A percentile compares a stretch with the other conserved stretches of the same genome.
Evolutionary conservation across 75 land plant species (phyloP).

Genomic region (Pseudotsuga menziesii): DNA sequence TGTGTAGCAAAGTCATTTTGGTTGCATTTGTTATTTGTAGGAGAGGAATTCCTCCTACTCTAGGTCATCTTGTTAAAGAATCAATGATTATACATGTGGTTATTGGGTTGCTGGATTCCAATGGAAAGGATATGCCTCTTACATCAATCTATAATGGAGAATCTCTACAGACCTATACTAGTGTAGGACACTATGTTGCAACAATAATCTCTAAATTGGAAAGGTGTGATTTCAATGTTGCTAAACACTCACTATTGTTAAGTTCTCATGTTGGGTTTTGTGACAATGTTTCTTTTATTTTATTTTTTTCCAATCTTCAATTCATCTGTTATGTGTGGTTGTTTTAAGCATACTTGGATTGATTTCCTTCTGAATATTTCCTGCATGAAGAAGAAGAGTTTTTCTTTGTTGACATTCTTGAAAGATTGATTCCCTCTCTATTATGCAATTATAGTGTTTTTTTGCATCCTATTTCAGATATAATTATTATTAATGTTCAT

Average conservation of each 20-base stretch:
- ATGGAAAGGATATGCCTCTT: constrained; percentile 72
- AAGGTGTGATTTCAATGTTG: constrained; percentile 47
- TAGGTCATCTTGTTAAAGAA: constrained; percentile 86
- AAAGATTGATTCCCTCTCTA: constrained; percentile 81
- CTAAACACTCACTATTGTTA: neutral
- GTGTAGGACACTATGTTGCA: constrained; percentile 31
- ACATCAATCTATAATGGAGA: constrained; percentile 65
- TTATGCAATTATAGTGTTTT: constrained; percentile 86
- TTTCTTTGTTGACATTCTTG: constrained; percentile 61
- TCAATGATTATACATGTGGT: constrained; percentile 93
- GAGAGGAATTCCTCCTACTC: constrained; percentile 90
- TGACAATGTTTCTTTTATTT: neutral
- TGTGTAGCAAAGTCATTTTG: too few species aligned
- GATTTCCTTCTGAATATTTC: constrained; percentile 2
- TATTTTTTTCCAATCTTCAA: neutral
- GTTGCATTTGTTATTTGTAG: constrained; percentile 22
- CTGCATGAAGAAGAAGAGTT: constrained; percentile 93
- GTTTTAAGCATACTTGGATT: neutral
- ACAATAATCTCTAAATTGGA: constrained; percentile 73
- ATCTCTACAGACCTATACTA: constrained; percentile 27
- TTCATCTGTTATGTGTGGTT: neutral
- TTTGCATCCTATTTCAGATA: constrained; percentile 78
- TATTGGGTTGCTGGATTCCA: constrained; percentile 72
- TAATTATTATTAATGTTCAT: constrained; percentile 73
- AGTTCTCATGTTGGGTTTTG: neutral